Conservation (phyloP, 306 rosid genomes). For the Styphnolobium japonicum region DNA sequence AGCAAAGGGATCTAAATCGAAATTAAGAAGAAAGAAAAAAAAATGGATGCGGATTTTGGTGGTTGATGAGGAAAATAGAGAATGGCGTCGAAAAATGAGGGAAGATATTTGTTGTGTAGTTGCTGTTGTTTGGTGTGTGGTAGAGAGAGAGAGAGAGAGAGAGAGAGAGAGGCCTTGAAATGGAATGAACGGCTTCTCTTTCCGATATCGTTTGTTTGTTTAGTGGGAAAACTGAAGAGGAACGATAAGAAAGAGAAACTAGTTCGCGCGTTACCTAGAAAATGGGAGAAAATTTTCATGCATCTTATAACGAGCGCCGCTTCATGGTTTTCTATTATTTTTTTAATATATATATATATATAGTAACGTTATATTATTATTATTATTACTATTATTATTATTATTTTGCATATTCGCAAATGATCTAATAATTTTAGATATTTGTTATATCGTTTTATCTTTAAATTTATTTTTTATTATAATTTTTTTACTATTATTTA, state of each 20-base stretch:
- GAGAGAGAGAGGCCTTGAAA: background rate
- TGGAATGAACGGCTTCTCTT: slow-evolving; percentile 23
- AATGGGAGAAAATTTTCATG: background rate
- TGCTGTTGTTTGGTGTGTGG: background rate
- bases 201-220: background rate
- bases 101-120: background rate
- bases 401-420: no score
- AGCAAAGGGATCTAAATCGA: background rate
- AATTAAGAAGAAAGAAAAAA: background rate
- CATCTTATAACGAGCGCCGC: background rate
- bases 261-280: background rate
- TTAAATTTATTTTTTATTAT: no score
- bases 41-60: background rate
- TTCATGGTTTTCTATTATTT: background rate
- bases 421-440: no score
- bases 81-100: background rate
- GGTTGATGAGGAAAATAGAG: background rate
- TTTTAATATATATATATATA: no score
- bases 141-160: background rate
- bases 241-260: background rate
- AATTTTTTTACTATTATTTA: no score
- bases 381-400: no score
- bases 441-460: no score
- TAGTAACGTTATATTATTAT: no score
- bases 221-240: slow-evolving; percentile 3